Evolutionary conservation across 2,329 filamentous ascomycete genomes (phyloP).

Genomic region (Boeremia exigua): DNA sequence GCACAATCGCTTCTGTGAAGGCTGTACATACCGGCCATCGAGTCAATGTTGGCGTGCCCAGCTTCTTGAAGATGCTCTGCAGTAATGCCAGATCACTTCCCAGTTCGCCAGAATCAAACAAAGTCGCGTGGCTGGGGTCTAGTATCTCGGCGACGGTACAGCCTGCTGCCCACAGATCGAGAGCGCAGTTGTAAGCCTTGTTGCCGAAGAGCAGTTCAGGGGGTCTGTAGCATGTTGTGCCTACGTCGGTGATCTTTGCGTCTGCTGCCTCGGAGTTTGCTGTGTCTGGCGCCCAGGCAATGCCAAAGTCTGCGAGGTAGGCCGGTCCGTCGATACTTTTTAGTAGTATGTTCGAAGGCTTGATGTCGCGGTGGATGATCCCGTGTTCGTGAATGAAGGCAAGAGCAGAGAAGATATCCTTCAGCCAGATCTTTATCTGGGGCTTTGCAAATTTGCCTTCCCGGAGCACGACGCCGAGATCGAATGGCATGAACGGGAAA

Average conservation of each 20-base stretch:
- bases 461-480: slow-evolving; percentile 72
- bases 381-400: slow-evolving; percentile 72
- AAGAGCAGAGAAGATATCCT: slow-evolving; percentile 74
- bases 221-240: slow-evolving; percentile 87
- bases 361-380: slow-evolving; percentile 92
- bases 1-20: not conserved
- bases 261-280: slow-evolving; percentile 66
- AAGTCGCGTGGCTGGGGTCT: slow-evolving; percentile 60
- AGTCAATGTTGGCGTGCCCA: slow-evolving; percentile 82
- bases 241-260: slow-evolving; percentile 87
- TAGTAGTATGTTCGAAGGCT: slow-evolving; percentile 87
- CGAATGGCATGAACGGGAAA: slow-evolving; percentile 82
- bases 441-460: slow-evolving; percentile 47
- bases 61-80: slow-evolving; percentile 86
- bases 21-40: slow-evolving; percentile 74
- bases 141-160: slow-evolving; percentile 81
- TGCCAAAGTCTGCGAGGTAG: slow-evolving; percentile 89
- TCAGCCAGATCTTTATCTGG: slow-evolving; percentile 60
- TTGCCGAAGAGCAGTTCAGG: slow-evolving; percentile 91
- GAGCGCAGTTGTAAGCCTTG: slow-evolving; percentile 69
- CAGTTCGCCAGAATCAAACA: slow-evolving; percentile 88
- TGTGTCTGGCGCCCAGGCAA: slow-evolving; percentile 75
- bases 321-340: slow-evolving; percentile 71
- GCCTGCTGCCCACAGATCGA: slow-evolving; percentile 92
- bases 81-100: slow-evolving; percentile 93